phyloP scores from a whole-genome alignment of 345 rosid genomes.

The Hibiscus tridactylites region DNA sequence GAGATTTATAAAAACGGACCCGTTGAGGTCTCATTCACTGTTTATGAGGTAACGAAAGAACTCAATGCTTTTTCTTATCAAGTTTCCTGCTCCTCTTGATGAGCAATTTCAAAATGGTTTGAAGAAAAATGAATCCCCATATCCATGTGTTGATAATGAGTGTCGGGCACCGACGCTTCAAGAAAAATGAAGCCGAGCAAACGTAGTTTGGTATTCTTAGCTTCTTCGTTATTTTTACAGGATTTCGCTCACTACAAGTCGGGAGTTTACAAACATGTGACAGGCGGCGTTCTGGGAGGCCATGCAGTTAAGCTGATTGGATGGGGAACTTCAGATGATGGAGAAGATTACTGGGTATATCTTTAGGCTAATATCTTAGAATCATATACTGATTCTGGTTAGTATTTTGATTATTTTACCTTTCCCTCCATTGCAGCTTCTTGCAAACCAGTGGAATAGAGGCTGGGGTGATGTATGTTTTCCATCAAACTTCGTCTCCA shows the following conservation, averaged over 20 bases:
- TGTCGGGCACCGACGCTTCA: not conserved
- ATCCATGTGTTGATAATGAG: not conserved
- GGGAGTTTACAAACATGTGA: constrained; percentile 85
- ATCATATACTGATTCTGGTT: not conserved
- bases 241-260: constrained; percentile 93
- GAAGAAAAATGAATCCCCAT: not conserved
- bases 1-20: constrained; percentile 91
- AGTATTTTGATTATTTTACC: not conserved
- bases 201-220: not conserved
- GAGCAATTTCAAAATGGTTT: not conserved
- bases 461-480: constrained; percentile 92
- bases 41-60: constrained; percentile 61
- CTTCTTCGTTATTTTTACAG: constrained; percentile 24
- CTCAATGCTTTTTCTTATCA: not conserved
- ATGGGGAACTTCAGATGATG: constrained; percentile 85
- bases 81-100: not conserved
- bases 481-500: constrained; percentile 2
- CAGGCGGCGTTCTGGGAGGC: constrained; percentile 71
- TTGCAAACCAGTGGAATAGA: constrained; percentile 92
- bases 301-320: constrained; percentile 96
- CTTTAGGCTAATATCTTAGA: not conserved
- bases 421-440: constrained; percentile 44
- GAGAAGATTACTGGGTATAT: constrained; percentile 90
- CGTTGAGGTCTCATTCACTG: constrained; percentile 84
- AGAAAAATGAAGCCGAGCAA: not conserved